Percentiles rank a stretch among this genome's conserved stretches.
These are phyloP conservation scores for Solanum infundibuliforme DNA, from an alignment of 257 asterid species.

Conservation along the genomic window DNA sequence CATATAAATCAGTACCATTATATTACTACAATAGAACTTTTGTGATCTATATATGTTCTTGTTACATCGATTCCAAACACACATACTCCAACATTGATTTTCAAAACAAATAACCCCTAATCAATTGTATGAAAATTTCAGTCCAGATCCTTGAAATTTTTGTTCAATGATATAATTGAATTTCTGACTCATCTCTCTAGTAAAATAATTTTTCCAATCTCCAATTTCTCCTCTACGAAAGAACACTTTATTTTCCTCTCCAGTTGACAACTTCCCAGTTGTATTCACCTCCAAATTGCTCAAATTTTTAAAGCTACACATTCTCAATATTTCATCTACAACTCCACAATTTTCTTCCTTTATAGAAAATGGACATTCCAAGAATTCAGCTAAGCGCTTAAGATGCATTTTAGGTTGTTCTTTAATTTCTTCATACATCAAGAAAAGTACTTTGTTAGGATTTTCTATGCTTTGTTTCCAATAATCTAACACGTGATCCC, in stretches of 20 bases:
- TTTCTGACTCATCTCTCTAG: not conserved
- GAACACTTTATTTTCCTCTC: not conserved
- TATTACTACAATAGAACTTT: too few species aligned
- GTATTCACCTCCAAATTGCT: not conserved
- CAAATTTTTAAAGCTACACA: too few species aligned
- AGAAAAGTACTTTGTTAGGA: not conserved
- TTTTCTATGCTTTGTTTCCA: not conserved
- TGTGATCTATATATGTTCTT: too few species aligned
- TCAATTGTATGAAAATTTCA: not conserved
- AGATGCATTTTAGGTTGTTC: not conserved
- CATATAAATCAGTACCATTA: not conserved
- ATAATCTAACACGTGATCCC: too few species aligned
- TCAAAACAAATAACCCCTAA: too few species aligned
- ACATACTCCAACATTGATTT: too few species aligned
- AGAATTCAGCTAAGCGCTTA: too few species aligned
- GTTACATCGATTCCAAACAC: too few species aligned
- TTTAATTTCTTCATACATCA: not conserved
- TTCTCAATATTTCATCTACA: too few species aligned
- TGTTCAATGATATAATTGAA: not conserved
- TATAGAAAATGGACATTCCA: too few species aligned
- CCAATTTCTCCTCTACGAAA: not conserved
- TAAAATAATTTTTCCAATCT: slow-evolving; percentile 2
- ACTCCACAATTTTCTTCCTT: too few species aligned
- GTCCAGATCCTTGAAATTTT: not conserved
- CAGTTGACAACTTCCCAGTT: not conserved